Base-by-base conservation (phyloP, 2,329 filamentous ascomycete genomes). In the Dothistroma pini region DNA sequence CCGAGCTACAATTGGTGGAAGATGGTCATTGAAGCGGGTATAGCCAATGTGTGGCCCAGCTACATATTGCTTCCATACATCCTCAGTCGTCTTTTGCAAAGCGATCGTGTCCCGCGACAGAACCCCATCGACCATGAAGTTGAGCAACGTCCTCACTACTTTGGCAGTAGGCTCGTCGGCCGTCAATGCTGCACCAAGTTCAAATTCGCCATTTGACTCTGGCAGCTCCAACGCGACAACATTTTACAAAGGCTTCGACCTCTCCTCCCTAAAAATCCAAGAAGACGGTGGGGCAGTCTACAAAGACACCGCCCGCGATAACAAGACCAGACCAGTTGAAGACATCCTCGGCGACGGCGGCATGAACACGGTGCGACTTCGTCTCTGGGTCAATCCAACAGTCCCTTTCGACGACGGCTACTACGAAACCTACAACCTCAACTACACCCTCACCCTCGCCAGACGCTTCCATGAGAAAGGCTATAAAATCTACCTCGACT, bases 231-330 rank as follows among this genome's bases (percentile, higher is more conserved):
- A 19, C n/a, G 41, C 48, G 50, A 61, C 68, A 35, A 69, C 63
- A 57, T 73, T 72, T 58, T 77, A 74, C 65, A 73, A 75, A 63
- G 76, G 77, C 19, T 72, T 75, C 64, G 77, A 79, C 58, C 67
- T 78, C 1, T 75, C 73, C 19, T 78, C 75, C 0, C 63, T 78
- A 9, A 69, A 71, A 48, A 74, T 73, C 48, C 59, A 74, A 14
- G 75, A 77, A 66, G 70, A 75, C 31, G 71, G 68, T 4, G 75
- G 75, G 4, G 70, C 64, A 4, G 68, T 74, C 12, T 79, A 72
- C 68, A 74, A 75, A 63, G 76, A 78, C 55, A 74, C 73, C n/a
- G 59, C 65, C 19, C 63, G 67, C 1, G 56, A 71, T 54, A 78
- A 79, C 58, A 57, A 58, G 22, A 78, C 75, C 1, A 64, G 76